phyloP scores from a whole-genome alignment of 202 grass and related monocot species.

The Elaeis oleifera region DNA sequence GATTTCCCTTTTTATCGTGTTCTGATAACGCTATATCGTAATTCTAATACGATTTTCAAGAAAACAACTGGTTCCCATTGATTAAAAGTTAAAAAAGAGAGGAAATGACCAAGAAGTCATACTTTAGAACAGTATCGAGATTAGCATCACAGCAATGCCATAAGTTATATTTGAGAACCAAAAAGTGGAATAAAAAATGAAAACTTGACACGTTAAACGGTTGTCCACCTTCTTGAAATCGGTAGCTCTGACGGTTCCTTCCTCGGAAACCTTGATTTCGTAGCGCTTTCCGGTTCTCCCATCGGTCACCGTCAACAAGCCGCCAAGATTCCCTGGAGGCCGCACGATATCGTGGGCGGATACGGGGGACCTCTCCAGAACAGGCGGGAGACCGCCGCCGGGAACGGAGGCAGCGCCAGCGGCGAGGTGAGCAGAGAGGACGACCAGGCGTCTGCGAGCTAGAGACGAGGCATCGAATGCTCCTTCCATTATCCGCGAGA shows the following conservation, averaged over 20 bases:
- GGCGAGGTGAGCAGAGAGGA: constrained; percentile 41
- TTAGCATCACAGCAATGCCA: no score
- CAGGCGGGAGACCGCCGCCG: not conserved
- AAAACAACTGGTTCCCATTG: no score
- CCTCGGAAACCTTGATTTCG: constrained; percentile 63
- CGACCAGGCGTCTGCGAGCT: constrained; percentile 33
- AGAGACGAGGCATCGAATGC: constrained; percentile 7
- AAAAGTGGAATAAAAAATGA: no score
- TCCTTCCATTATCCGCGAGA: not conserved
- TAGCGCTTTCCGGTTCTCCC: constrained; percentile 53
- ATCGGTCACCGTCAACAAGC: constrained; percentile 49
- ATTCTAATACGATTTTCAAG: no score
- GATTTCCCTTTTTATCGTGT: no score
- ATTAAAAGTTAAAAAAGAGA: no score
- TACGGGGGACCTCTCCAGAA: constrained; percentile 44
- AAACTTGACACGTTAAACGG: no score
- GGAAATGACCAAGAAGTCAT: no score
- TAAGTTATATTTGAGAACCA: no score
- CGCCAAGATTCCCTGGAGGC: constrained; percentile 31
- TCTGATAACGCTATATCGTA: no score
- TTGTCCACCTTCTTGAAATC: constrained; percentile 66
- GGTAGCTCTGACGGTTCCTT: constrained; percentile 66
- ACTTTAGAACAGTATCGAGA: no score
- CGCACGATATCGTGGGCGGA: constrained; percentile 15
- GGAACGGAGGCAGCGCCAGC: not conserved